These are phyloP conservation scores for Mycena galericulata DNA, from an alignment of 768 basidiomycete species.

Conservation along the genomic window DNA sequence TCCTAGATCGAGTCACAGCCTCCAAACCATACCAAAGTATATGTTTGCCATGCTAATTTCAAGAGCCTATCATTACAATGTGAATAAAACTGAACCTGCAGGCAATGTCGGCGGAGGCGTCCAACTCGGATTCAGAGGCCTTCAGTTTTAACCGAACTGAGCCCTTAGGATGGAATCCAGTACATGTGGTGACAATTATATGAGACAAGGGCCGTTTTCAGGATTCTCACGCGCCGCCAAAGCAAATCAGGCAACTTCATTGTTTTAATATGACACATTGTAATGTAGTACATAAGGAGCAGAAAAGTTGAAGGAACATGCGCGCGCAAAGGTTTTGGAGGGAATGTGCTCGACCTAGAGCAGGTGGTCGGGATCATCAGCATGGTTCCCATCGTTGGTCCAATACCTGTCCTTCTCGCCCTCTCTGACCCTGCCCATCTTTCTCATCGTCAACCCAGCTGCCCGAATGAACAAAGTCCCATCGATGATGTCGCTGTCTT, in stretches of 20 bases:
- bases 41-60: too few species aligned
- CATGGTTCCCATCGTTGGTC: slow-evolving; percentile 20
- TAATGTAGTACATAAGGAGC: slow-evolving; percentile 11
- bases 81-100: too few species aligned
- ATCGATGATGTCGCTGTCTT: slow-evolving; percentile 13
- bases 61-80: too few species aligned
- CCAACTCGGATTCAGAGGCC: too few species aligned
- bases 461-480: slow-evolving; percentile 20
- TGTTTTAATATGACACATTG: slow-evolving; percentile 15
- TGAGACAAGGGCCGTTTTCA: slow-evolving; percentile 13
- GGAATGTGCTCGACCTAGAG: slow-evolving; percentile 14
- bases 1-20: too few species aligned
- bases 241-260: slow-evolving; percentile 19
- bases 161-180: too few species aligned
- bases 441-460: slow-evolving; percentile 17
- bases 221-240: slow-evolving; percentile 12
- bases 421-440: slow-evolving; percentile 22
- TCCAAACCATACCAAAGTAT: too few species aligned
- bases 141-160: too few species aligned
- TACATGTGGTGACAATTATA: too few species aligned
- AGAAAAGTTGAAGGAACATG: slow-evolving; percentile 16
- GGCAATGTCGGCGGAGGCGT: too few species aligned
- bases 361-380: slow-evolving; percentile 22
- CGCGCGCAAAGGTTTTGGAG: slow-evolving; percentile 15
- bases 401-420: slow-evolving; percentile 18